Conservation (phyloP, 148 eudicot species). For the Dianthus caryophyllus region DNA sequence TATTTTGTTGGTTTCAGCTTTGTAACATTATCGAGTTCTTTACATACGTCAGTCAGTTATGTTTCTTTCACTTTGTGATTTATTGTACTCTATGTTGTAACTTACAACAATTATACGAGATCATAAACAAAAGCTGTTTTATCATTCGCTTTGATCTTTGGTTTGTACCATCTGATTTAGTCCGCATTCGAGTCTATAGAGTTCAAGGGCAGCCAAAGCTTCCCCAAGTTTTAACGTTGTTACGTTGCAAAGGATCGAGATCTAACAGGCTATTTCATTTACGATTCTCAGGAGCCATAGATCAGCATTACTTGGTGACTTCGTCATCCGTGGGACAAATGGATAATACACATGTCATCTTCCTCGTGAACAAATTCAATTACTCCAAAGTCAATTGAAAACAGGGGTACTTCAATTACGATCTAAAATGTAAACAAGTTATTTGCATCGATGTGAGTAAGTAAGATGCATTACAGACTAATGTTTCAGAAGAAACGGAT, state of each 20-base stretch:
- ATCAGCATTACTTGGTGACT: too few relatives aligned
- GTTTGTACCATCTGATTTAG: too few relatives aligned
- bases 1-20: constrained; percentile 4
- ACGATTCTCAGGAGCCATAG: too few relatives aligned
- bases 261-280: too few relatives aligned
- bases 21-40: not conserved
- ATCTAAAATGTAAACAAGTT: not conserved
- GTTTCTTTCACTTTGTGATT: not conserved
- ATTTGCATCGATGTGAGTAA: not conserved
- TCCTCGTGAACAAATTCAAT: too few relatives aligned
- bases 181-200: too few relatives aligned
- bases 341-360: too few relatives aligned
- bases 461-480: not conserved
- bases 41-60: not conserved
- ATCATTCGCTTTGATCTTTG: not conserved
- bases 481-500: constrained; percentile 9
- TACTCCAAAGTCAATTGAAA: too few relatives aligned
- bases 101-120: not conserved
- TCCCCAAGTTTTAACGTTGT: too few relatives aligned
- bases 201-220: too few relatives aligned
- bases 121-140: not conserved
- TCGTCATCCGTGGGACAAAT: too few relatives aligned
- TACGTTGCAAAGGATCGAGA: not conserved
- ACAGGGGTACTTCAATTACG: too few relatives aligned
- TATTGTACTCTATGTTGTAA: not conserved